Evolutionary conservation across 148 eudicot species (phyloP).

Genomic region (Vaccinium myrtillus): DNA sequence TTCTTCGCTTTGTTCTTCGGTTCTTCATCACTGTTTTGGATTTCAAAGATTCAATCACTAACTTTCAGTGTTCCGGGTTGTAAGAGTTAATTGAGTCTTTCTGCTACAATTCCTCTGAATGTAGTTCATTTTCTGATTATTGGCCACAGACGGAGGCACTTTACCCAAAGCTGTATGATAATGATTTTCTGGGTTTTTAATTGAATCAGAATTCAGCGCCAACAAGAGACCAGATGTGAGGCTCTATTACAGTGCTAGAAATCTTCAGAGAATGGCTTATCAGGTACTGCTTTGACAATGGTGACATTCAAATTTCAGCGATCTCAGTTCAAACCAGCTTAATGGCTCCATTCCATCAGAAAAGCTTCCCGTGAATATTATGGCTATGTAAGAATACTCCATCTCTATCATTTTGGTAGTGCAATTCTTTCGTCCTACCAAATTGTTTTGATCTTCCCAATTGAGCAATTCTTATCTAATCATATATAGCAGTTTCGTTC

Average conservation of each 20-base stretch:
- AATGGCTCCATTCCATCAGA: slow-evolving; percentile 57
- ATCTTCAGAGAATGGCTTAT: slow-evolving; percentile 91
- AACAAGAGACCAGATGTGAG: slow-evolving; percentile 86
- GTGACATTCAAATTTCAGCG: slow-evolving; percentile 42
- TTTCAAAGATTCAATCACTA: too few species aligned
- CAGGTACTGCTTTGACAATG: slow-evolving; percentile 46
- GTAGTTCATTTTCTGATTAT: too few species aligned
- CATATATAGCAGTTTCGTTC: background rate
- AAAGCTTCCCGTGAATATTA: slow-evolving; percentile 52
- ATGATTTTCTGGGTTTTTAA: slow-evolving; percentile 47
- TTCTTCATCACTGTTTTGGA: too few species aligned
- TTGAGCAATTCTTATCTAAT: background rate
- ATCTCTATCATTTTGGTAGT: background rate
- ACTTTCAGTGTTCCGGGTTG: too few species aligned
- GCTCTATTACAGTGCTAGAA: slow-evolving; percentile 92
- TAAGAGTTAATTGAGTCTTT: too few species aligned
- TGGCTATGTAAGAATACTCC: slow-evolving; percentile 51
- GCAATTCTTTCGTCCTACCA: too few species aligned
- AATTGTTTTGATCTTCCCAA: too few species aligned
- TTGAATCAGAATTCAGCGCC: slow-evolving; percentile 78
- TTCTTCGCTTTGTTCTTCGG: too few species aligned
- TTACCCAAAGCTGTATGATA: too few species aligned
- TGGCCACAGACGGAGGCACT: too few species aligned
- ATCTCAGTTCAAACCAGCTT: slow-evolving; percentile 63
- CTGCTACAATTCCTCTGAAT: too few species aligned